These are phyloP conservation scores for Coniosporium apollinis DNA, from an alignment of 495 filamentous ascomycete species.

Conservation along the genomic window DNA sequence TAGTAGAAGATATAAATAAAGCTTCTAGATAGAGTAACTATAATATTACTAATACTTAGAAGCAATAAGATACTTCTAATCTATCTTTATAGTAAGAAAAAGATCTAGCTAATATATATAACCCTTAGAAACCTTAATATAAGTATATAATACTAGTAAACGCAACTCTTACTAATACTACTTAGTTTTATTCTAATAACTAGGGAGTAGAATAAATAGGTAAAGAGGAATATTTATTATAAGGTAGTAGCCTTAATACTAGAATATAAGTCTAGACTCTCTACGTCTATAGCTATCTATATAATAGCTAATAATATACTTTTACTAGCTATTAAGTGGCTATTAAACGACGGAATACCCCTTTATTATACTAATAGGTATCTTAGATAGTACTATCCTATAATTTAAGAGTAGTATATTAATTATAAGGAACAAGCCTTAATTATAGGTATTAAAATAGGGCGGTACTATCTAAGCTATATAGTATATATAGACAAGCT, in stretches of 20 bases:
- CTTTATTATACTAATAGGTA: background rate
- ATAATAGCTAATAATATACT: background rate
- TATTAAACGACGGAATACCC: background rate
- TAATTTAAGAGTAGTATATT: background rate
- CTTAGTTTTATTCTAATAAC: background rate
- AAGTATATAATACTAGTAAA: background rate
- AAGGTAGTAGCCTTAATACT: background rate
- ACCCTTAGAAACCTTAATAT: background rate
- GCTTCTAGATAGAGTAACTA: background rate
- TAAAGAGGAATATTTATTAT: background rate
- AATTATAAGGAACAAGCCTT: constrained; percentile 4
- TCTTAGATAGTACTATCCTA: background rate
- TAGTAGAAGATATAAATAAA: background rate
- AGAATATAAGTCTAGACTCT: background rate
- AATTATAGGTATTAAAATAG: constrained; percentile 3
- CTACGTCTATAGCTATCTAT: background rate
- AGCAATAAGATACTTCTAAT: background rate
- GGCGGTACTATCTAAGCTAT: constrained; percentile 1
- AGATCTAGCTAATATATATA: background rate
- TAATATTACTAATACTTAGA: background rate
- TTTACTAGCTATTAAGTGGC: background rate
- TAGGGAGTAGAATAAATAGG: background rate
- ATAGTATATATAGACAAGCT: background rate
- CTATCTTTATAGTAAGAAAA: background rate
- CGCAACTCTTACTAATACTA: background rate